Conservation (phyloP, 805 yeast genomes). For the Zygotorulaspora florentina region DNA sequence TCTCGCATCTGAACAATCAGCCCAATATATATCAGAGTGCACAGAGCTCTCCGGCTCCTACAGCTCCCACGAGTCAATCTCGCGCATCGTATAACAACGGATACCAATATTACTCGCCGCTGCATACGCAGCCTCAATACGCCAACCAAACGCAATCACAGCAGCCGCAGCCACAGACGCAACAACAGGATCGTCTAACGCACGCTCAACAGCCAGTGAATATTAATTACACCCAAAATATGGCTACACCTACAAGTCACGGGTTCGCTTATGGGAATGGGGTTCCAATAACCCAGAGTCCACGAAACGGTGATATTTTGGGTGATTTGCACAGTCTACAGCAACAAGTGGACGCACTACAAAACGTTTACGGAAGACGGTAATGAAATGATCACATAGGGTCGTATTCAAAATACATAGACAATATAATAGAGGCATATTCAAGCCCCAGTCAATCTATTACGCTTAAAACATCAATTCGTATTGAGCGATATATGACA, state of each 20-base stretch:
- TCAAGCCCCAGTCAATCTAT: too few species aligned
- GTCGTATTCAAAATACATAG: background rate
- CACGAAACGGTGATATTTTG: conserved; percentile 44
- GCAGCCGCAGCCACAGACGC: background rate
- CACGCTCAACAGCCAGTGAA: conserved; percentile 14
- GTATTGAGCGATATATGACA: background rate
- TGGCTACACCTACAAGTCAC: background rate
- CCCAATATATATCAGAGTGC: conserved; percentile 8
- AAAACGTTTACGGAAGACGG: conserved; percentile 24
- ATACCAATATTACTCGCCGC: conserved; percentile 20
- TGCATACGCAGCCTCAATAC: conserved; percentile 13
- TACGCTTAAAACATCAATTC: too few species aligned
- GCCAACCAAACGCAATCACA: background rate
- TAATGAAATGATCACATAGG: background rate
- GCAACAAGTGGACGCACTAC: conserved; percentile 61
- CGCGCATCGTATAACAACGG: conserved; percentile 12
- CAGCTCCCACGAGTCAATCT: conserved; percentile 8
- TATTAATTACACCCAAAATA: conserved; percentile 13
- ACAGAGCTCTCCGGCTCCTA: conserved; percentile 1
- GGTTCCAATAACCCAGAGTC: conserved; percentile 9
- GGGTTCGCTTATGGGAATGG: background rate
- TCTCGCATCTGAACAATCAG: conserved; percentile 7
- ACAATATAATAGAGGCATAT: background rate
- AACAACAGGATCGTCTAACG: background rate
- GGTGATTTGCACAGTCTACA: conserved; percentile 65